Conservation (phyloP, 345 rosid species). For the Brassica cretica region DNA sequence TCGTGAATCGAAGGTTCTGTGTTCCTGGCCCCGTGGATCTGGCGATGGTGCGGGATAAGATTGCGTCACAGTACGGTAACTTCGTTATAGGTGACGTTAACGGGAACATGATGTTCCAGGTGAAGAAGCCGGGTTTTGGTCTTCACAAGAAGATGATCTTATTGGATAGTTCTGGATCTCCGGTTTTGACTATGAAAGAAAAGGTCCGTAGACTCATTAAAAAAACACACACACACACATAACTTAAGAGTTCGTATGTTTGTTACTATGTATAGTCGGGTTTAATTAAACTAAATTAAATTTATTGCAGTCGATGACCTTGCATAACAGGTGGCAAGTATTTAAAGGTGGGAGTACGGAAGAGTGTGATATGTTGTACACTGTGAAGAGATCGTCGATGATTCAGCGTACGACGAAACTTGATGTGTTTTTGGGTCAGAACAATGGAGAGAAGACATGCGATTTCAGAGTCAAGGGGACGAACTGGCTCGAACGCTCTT, state of each 20-base stretch:
- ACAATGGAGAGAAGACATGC: constrained; percentile 40
- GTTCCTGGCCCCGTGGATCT: constrained; percentile 42
- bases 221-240: not conserved
- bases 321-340: constrained; percentile 53
- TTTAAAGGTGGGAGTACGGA: constrained; percentile 60
- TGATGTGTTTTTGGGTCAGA: constrained; percentile 54
- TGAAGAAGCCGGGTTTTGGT: constrained; percentile 31
- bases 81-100: constrained; percentile 42
- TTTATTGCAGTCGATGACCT: constrained; percentile 39
- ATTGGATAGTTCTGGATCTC: constrained; percentile 37
- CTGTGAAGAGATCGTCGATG: constrained; percentile 46
- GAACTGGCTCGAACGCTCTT: constrained; percentile 42
- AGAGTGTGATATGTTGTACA: constrained; percentile 50
- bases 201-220: constrained; percentile 25
- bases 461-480: constrained; percentile 54
- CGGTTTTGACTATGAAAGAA: constrained; percentile 38
- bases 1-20: constrained; percentile 41
- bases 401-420: constrained; percentile 44
- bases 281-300: not conserved
- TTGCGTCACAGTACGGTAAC: constrained; percentile 41
- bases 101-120: constrained; percentile 45
- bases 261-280: not conserved
- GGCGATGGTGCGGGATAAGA: constrained; percentile 35
- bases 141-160: constrained; percentile 38
- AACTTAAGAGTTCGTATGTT: not conserved